Evolutionary conservation across 768 basidiomycete genomes (phyloP).

Genomic region (Cystobasidium ongulense): DNA sequence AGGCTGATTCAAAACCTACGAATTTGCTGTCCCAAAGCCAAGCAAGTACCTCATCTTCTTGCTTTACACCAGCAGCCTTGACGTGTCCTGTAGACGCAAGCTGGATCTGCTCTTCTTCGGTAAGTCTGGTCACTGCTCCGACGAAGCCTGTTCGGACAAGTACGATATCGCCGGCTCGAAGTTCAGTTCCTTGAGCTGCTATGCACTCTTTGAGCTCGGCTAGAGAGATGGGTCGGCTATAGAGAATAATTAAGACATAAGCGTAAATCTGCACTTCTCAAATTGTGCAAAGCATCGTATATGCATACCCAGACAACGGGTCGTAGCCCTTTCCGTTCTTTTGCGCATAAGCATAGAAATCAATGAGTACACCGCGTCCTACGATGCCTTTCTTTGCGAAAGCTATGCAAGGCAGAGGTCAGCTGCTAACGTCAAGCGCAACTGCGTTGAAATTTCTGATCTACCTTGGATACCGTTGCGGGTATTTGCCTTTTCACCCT

Average conservation of each 20-base stretch:
- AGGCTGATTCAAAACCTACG: too few species aligned
- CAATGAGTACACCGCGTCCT: conserved; percentile 2
- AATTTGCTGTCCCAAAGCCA: conserved; percentile 2
- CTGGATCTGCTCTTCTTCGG: not conserved
- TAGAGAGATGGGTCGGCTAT: not conserved
- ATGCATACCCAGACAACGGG: not conserved
- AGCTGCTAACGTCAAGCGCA: not conserved
- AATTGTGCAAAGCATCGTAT: not conserved
- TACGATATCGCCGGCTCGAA: not conserved
- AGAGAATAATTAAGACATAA: too few species aligned
- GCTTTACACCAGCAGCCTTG: conserved; percentile 4
- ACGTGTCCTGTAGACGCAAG: not conserved
- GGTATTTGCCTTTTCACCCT: not conserved
- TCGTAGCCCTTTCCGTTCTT: not conserved
- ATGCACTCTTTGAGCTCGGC: not conserved
- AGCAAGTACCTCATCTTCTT: not conserved
- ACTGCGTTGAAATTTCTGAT: not conserved
- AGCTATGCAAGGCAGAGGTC: not conserved
- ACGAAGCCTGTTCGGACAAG: conserved; percentile 4
- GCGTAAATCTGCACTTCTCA: too few species aligned
- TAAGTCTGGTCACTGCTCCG: not conserved
- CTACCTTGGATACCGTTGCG: conserved; percentile 1
- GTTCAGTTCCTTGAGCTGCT: not conserved
- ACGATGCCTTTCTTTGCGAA: conserved; percentile 10
- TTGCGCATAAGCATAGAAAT: not conserved